Evolutionary conservation across 805 yeast species (phyloP).

Genomic region (Ogataea allantospora): DNA sequence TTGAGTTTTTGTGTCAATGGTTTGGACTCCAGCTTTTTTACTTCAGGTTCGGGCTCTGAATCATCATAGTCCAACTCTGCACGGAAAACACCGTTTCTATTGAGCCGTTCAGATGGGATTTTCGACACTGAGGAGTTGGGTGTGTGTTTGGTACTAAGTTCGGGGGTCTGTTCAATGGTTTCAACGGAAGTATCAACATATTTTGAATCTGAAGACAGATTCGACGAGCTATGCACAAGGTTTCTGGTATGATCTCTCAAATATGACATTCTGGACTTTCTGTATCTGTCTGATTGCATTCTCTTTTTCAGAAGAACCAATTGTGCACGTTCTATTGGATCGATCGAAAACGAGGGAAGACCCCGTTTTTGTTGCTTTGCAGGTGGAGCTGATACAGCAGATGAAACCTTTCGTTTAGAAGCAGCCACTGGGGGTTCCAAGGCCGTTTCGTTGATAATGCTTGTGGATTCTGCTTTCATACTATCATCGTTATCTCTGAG

Average conservation of each 20-base stretch:
- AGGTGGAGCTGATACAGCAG: background rate
- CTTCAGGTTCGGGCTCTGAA: conserved; percentile 7
- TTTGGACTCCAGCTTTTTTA: conserved; percentile 6
- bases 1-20: conserved; percentile 25
- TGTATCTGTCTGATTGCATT: conserved; percentile 45
- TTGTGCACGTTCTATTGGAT: conserved; percentile 34
- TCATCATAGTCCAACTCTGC: conserved; percentile 21
- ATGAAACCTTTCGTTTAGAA: conserved; percentile 6
- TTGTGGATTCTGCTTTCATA: conserved; percentile 16
- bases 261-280: conserved; percentile 46
- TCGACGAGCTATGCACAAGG: conserved; percentile 18
- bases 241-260: conserved; percentile 34
- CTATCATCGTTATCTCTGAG: conserved; percentile 14
- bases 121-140: conserved; percentile 1
- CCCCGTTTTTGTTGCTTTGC: conserved; percentile 2
- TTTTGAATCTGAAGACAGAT: conserved; percentile 13
- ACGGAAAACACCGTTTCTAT: conserved; percentile 27
- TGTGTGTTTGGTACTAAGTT: conserved; percentile 1
- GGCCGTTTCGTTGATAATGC: conserved; percentile 8
- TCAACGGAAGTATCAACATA: conserved; percentile 26
- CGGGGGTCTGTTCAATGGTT: conserved; percentile 17
- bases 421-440: background rate
- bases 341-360: conserved; percentile 19
- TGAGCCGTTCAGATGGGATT: conserved; percentile 24
- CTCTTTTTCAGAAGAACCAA: conserved; percentile 32